Conservation (phyloP, 441 rosid genomes). For the Erysimum cheiri region DNA sequence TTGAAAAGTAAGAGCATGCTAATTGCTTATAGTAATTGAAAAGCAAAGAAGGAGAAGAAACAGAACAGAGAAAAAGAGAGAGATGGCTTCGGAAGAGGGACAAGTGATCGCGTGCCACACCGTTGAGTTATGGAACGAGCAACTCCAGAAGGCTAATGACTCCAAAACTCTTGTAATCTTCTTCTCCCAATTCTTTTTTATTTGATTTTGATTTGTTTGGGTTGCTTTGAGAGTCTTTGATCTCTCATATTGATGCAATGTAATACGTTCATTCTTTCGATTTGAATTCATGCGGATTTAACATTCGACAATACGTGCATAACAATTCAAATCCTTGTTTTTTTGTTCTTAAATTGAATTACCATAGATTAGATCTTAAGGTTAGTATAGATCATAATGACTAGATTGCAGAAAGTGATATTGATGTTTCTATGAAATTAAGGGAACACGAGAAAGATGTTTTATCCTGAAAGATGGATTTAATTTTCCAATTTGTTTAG, state of each 20-base stretch:
- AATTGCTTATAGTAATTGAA: not conserved
- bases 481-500: not conserved
- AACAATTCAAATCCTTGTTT: not conserved
- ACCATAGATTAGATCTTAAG: not conserved
- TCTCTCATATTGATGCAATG: slow-evolving; percentile 3
- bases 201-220: slow-evolving; percentile 14
- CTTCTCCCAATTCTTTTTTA: not conserved
- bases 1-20: not conserved
- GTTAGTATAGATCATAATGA: slow-evolving; percentile 1
- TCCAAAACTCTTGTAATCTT: slow-evolving; percentile 68
- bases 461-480: not conserved
- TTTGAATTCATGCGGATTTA: slow-evolving; percentile 2
- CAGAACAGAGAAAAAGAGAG: not conserved
- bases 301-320: not conserved
- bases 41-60: not conserved
- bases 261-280: not conserved
- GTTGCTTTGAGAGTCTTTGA: slow-evolving; percentile 7
- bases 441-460: not conserved
- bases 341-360: not conserved
- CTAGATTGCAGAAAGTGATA: not conserved
- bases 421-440: slow-evolving; percentile 12
- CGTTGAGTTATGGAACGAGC: slow-evolving; percentile 68
- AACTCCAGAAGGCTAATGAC: slow-evolving; percentile 63
- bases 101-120: slow-evolving; percentile 80
- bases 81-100: slow-evolving; percentile 81